Base-by-base conservation (phyloP, 2,329 filamentous ascomycete species). In the Botrytis aclada region DNA sequence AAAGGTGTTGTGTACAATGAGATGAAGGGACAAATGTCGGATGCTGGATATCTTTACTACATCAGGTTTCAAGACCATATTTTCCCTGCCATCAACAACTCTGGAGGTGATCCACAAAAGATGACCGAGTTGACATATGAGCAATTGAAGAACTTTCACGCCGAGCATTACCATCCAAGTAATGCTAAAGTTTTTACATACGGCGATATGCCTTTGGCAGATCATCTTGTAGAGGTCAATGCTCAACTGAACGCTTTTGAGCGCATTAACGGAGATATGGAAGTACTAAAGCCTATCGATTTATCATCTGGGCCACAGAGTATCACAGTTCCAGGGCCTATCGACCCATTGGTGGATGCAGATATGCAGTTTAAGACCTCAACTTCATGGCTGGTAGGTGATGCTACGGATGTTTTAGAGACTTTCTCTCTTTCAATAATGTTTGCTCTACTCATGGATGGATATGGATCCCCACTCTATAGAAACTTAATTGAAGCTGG, bases 1-100 rank as follows among this genome's bases (percentile, higher is more conserved):
- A 98, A 98, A 84, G 95, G 95, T 39, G 96, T 98, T 1, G 95
- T 98, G 0, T 98, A 98, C 84, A 99, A 99, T 80, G 96, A 99
- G 84, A 99, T 99, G 96, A 99, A 99, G 84, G 96, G 96, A 0
- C 95, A 98, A 81, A 97, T 98, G 91, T 98, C 96, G 3, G 96
- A 99, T 82, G 94, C 95, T 10, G 94, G 94, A 77, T 99, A 99
- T 79, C 85, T 98, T 0, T 99, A 93, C 85, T 98, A 98, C 82
- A 97, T 98, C 77, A 89, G 92, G 70, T 99, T 97, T 83, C 94
- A 97, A 80, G 94, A 98, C 78, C 92, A 96, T 81, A 93, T 99
- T 71, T 96, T 97, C 80, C 96, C 96, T 0, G 92, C 92, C 54
- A 92, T 99, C 81, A 93, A 99, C 84, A 98, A 99, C 84, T 98